Base-by-base conservation (phyloP, 768 basidiomycete genomes). In the Rhodosporidiobolus sp. region DNA sequence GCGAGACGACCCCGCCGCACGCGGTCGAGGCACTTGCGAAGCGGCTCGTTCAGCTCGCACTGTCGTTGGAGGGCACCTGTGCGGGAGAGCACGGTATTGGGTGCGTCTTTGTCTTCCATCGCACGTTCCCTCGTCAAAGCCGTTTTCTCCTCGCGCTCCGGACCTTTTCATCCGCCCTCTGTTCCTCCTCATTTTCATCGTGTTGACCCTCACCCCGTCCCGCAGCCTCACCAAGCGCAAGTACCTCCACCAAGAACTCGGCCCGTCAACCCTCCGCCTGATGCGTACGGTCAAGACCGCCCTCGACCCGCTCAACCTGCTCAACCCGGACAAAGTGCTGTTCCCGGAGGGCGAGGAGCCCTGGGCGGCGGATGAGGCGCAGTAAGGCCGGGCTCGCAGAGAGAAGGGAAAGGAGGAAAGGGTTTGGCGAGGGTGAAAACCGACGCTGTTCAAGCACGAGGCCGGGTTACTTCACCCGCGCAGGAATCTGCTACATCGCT, bases 211-310 rank as follows among this genome's bases (percentile, higher is more conserved):
- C 28, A 12, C 16, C 54, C n/a, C n/a, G n/a, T 24, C 54, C 12
- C 12, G 20, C 63, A 54, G 63, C 17, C 30, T 65, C 16, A 73
- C 71, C 22, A 78, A 78, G 67, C 56, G 70, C 22, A 86, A 89
- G 77, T 95, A 91, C 80, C 85, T 97, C 4, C 80, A 83, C 26
- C 85, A 88, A n/a, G 94, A 97, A 80, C 85, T 97, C 1, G 94
- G 94, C 0, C 83, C 83, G 57, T 88, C 87, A 8, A 94, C 93
- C 0, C 88, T 96, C 19, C 86, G 87, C 58, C 82, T 95, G 17
- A 93, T 96, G 92, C 87, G 87, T 83, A 86, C 85, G n/a, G 85
- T 96, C 77, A 97, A 95, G 81, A 81, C 82, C 52, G 85, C 88
- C 4, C 83, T 93, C 20, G 93, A 95, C 80, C 92, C 93, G 1